These are phyloP conservation scores for Diplocarpon rosae DNA, from an alignment of 2,329 filamentous ascomycete genomes.

Conservation along the genomic window DNA sequence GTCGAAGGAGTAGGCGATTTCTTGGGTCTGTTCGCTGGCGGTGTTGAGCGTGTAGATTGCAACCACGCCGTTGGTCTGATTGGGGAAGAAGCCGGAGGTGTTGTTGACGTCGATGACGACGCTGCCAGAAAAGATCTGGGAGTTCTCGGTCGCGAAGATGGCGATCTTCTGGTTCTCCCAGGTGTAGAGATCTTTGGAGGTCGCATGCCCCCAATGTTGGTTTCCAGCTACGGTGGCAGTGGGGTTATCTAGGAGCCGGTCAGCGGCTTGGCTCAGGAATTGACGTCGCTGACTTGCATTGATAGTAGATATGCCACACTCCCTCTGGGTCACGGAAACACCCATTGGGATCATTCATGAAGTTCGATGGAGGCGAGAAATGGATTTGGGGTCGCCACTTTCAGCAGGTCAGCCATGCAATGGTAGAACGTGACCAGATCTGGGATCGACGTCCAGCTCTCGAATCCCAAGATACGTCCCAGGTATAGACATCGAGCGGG, in stretches of 20 bases:
- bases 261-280: neutral
- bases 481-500: no score
- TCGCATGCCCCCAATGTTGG: constrained; percentile 59
- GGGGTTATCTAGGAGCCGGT: constrained; percentile 35
- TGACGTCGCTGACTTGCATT: constrained; percentile 32
- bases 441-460: no score
- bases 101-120: constrained; percentile 51
- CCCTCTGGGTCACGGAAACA: constrained; percentile 47
- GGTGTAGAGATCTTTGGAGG: constrained; percentile 48
- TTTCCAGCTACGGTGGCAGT: constrained; percentile 40
- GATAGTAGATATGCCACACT: constrained; percentile 55
- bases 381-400: constrained; percentile 41
- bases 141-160: constrained; percentile 36
- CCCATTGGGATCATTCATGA: constrained; percentile 56
- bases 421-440: no score
- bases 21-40: constrained; percentile 38
- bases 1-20: constrained; percentile 50
- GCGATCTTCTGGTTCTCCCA: constrained; percentile 57
- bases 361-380: constrained; percentile 41
- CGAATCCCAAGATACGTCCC: no score
- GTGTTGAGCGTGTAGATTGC: constrained; percentile 42
- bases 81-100: constrained; percentile 53
- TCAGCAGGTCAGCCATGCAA: no score
- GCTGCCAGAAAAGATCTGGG: constrained; percentile 42
- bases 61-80: constrained; percentile 49